Base-by-base conservation (phyloP, 805 yeast species). In the Myxozyma geophila region DNA sequence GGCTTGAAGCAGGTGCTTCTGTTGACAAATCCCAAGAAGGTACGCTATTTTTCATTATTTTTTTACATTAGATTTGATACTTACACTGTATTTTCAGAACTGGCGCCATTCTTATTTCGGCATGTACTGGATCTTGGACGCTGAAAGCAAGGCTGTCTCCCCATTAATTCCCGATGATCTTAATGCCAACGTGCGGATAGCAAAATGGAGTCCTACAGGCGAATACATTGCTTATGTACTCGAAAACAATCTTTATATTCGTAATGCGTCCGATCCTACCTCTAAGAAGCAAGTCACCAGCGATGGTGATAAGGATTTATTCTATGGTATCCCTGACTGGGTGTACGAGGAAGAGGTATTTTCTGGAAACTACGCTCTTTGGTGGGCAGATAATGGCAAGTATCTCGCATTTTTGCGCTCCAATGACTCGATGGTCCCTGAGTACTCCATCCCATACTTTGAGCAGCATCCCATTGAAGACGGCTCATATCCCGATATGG, bases 301-400 rank as follows among this genome's bases (percentile, higher is more conserved):
- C 47, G 95, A 89, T 71, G 96, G 96, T 15, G 85, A 86, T 40
- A 56, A 63, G 17, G 81, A 79, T 1, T 79, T 90, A 7, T 90
- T 91, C 76, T 88, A 92, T 73, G 97, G 97, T 1, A 87, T 87
- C 65, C 96, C 97, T 0, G 97, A 91, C 73, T 91, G 97, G 97
- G 96, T 90, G 7, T 91, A 91, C 70, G 97, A 92, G 72, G 97
- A 91, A 70, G 97, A 91, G 75, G 95, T 91, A 0, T 81, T 89
- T 58, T 85, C 84, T 41, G 82, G 84, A 28, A 91, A 87, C 70
- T 76, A 81, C 23, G 90, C 92, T 0, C 69, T 90, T 54, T 91
- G 96, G 96, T 92, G 97, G 97, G 87, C 96, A 5, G 90, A 90
- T 8, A 75, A 79, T 48, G 92, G 93, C 12, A 77, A 82, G n/a